Evolutionary conservation across 768 basidiomycete genomes (phyloP).

Genomic region (Leccinellum luteum): DNA sequence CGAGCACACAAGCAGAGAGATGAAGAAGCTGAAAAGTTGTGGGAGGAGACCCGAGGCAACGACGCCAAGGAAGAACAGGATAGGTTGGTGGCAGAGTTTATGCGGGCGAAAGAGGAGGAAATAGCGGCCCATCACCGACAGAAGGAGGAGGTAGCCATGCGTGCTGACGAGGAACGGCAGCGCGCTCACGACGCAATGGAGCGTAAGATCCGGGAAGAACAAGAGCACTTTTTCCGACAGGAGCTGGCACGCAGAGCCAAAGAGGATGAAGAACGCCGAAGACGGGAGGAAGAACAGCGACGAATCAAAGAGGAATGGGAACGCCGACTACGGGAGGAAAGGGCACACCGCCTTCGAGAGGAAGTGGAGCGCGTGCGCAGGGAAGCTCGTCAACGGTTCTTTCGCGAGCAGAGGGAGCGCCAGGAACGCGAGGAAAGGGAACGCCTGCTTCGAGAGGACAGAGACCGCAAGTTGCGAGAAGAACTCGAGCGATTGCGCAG

Average conservation of each 20-base stretch:
- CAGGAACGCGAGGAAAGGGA: constrained; percentile 9
- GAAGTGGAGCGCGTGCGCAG: not conserved
- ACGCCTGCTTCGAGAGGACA: constrained; percentile 7
- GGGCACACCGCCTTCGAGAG: constrained; percentile 6
- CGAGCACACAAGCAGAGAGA: constrained; percentile 22
- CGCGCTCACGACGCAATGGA: constrained; percentile 22
- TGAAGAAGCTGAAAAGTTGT: constrained; percentile 14
- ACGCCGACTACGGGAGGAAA: constrained; percentile 12
- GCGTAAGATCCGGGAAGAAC: constrained; percentile 22
- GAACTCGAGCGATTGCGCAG: constrained; percentile 11
- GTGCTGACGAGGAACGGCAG: constrained; percentile 13
- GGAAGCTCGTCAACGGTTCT: not conserved
- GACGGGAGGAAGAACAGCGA: not conserved
- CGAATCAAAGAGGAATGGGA: constrained; percentile 4
- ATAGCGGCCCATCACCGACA: constrained; percentile 1
- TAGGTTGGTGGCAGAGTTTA: constrained; percentile 22
- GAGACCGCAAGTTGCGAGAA: constrained; percentile 11
- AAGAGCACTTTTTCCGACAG: constrained; percentile 13
- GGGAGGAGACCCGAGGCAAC: constrained; percentile 15
- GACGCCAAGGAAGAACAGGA: constrained; percentile 12
- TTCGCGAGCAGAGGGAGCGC: not conserved
- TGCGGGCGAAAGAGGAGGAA: constrained; percentile 7
- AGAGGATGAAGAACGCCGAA: constrained; percentile 13
- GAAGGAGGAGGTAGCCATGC: constrained; percentile 14
- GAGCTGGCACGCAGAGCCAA: constrained; percentile 8